phyloP scores from a whole-genome alignment of 202 grass and related monocot species.

The Hordeum pubiflorum region DNA sequence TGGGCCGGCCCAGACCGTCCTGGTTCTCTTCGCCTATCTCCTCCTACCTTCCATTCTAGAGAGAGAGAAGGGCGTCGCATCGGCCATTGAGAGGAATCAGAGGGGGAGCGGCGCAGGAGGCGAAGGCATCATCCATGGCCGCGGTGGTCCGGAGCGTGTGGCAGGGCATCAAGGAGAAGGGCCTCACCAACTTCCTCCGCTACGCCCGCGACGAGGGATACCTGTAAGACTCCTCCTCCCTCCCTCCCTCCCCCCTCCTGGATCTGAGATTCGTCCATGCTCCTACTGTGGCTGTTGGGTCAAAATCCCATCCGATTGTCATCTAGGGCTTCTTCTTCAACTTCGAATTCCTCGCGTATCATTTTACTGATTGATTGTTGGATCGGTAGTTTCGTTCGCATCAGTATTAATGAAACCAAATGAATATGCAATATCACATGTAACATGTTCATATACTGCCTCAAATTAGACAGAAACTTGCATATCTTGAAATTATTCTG shows the following conservation, averaged over 20 bases:
- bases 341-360: neutral
- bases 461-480: neutral
- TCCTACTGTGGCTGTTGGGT: neutral
- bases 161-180: constrained; percentile 72
- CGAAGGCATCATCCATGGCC: constrained; percentile 44
- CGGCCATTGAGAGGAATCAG: neutral
- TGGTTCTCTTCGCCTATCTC: neutral
- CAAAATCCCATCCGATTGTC: neutral
- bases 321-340: neutral
- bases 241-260: neutral
- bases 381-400: neutral
- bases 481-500: neutral
- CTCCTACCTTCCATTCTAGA: neutral
- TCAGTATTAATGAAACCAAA: neutral
- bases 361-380: neutral
- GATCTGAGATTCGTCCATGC: neutral
- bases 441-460: neutral
- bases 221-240: constrained; percentile 27
- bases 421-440: neutral
- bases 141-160: constrained; percentile 66
- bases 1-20: neutral
- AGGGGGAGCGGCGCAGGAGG: neutral
- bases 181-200: constrained; percentile 60
- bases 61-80: neutral
- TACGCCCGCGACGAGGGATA: constrained; percentile 65